These are phyloP conservation scores for Ceratocystis albifundus DNA, from an alignment of 2,329 filamentous ascomycete genomes.

Conservation along the genomic window DNA sequence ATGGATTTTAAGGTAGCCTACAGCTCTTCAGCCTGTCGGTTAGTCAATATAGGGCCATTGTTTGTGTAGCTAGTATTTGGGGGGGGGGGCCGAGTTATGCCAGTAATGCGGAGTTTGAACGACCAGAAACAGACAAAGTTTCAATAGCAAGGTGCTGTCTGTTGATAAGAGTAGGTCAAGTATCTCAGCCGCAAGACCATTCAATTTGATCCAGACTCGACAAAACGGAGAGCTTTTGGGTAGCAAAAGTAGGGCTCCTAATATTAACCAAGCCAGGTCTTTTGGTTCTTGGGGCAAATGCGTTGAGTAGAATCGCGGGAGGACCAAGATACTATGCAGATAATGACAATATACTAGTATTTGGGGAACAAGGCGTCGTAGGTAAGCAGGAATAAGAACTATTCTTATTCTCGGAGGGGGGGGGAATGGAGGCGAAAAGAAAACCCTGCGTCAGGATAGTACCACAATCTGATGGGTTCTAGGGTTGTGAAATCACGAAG, in stretches of 20 bases:
- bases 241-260: background rate
- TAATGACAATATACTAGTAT: background rate
- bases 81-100: background rate
- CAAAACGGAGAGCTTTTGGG: background rate
- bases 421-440: background rate
- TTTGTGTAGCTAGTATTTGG: constrained; percentile 2
- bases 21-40: constrained; percentile 80
- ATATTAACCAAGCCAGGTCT: background rate
- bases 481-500: background rate
- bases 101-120: background rate
- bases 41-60: constrained; percentile 65
- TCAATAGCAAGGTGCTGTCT: background rate
- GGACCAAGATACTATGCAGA: background rate
- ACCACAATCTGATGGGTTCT: background rate
- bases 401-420: too few relatives aligned
- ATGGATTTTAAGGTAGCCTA: constrained; percentile 38
- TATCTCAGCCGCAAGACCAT: background rate
- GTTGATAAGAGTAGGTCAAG: background rate
- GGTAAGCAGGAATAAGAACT: background rate
- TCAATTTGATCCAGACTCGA: background rate
- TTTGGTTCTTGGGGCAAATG: too few relatives aligned
- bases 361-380: background rate
- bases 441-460: background rate
- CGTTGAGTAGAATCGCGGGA: background rate
- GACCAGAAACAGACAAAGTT: background rate